Conservation (phyloP, 2,329 filamentous ascomycete species). For the Aciculosporium take region DNA sequence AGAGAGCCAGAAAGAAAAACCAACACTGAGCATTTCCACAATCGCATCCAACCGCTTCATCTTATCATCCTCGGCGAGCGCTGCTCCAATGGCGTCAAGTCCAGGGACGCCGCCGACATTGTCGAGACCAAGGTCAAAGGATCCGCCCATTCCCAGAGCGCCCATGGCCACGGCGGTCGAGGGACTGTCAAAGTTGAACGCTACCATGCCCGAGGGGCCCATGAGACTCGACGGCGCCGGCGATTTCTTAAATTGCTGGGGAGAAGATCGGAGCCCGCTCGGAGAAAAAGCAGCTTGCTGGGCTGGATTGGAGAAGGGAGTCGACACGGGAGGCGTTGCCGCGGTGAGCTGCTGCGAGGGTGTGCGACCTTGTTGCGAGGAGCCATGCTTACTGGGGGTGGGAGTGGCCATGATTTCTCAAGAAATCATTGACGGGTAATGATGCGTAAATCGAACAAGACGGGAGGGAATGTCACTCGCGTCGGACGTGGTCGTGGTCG, state of each 20-base stretch:
- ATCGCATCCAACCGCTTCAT: conserved; percentile 39
- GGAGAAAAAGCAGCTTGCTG: conserved; percentile 48
- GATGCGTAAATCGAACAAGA: too few relatives aligned
- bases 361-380: conserved; percentile 28
- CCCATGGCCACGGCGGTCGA: conserved; percentile 48
- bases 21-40: conserved; percentile 34
- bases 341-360: conserved; percentile 38
- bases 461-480: too few relatives aligned
- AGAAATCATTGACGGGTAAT: too few relatives aligned
- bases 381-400: conserved; percentile 32
- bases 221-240: conserved; percentile 39
- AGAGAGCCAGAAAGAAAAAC: conserved; percentile 12
- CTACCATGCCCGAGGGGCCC: conserved; percentile 28
- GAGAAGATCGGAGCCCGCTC: conserved; percentile 42
- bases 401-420: conserved; percentile 31
- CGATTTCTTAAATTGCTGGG: conserved; percentile 50
- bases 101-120: conserved; percentile 34
- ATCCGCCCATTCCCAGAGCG: conserved; percentile 33
- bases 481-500: too few relatives aligned
- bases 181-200: conserved; percentile 50
- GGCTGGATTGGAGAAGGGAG: conserved; percentile 46
- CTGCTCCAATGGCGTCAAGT: conserved; percentile 24
- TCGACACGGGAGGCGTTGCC: conserved; percentile 52
- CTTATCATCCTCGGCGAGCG: conserved; percentile 38
- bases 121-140: conserved; percentile 39